Percentiles rank a stretch among this genome's conserved stretches.
Evolutionary conservation across 1,284 basidiomycete genomes (phyloP).

Genomic region (Puccinia novopanici): DNA sequence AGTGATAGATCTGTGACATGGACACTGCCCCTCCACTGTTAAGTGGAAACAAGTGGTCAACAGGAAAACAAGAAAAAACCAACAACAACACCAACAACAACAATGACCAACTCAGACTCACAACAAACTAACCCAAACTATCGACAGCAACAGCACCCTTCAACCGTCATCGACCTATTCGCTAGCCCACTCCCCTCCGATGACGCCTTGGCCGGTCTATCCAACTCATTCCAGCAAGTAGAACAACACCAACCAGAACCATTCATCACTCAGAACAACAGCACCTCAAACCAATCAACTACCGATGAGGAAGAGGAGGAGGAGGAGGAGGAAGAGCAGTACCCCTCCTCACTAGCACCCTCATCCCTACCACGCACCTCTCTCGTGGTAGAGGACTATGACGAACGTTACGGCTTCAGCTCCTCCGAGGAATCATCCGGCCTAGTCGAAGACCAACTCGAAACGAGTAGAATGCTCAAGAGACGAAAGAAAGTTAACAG

Average conservation of each 20-base stretch:
- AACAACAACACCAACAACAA: too few species aligned
- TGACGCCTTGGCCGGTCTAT: background rate
- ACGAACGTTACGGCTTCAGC: conserved; percentile 36
- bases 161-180: background rate
- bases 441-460: background rate
- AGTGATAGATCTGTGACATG: too few species aligned
- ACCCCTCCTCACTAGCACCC: background rate
- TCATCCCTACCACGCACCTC: conserved; percentile 3
- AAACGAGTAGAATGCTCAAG: conserved; percentile 13
- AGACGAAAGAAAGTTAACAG: conserved; percentile 14
- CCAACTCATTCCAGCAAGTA: background rate
- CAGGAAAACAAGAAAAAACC: too few species aligned
- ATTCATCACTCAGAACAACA: background rate
- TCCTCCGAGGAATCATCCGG: conserved; percentile 44
- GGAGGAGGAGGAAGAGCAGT: conserved; percentile 15
- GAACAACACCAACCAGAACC: background rate
- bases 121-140: too few species aligned
- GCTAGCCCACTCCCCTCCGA: background rate
- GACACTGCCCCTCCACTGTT: too few species aligned
- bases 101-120: background rate
- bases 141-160: background rate
- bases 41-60: too few species aligned
- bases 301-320: background rate
- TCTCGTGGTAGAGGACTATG: conserved; percentile 15
- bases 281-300: background rate